phyloP scores from a whole-genome alignment of 495 filamentous ascomycete species.

The Halenospora varia region DNA sequence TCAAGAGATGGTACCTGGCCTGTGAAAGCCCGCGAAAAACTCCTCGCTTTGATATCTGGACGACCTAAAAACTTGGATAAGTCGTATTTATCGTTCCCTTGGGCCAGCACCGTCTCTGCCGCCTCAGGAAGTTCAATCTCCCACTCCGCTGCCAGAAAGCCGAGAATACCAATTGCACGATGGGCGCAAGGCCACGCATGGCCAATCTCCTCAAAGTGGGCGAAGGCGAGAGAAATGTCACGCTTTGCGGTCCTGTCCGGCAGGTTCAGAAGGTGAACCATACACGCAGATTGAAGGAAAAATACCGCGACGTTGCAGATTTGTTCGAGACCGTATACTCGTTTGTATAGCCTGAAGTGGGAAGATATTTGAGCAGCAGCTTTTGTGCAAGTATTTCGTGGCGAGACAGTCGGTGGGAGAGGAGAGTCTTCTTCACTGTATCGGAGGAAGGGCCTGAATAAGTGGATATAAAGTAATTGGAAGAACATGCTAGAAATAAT shows the following conservation, averaged over 20 bases:
- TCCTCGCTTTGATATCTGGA: no score
- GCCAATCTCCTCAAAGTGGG: conserved; percentile 91
- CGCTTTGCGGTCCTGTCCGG: conserved; percentile 83
- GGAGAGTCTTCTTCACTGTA: conserved; percentile 78
- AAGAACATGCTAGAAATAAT: conserved; percentile 88
- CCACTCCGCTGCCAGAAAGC: conserved; percentile 81
- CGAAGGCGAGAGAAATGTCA: conserved; percentile 87
- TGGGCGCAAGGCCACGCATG: conserved; percentile 91
- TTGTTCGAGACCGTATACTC: conserved; percentile 81
- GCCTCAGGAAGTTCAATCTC: conserved; percentile 82
- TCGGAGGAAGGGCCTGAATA: conserved; percentile 94
- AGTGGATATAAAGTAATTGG: conserved; percentile 91
- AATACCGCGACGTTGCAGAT: conserved; percentile 96
- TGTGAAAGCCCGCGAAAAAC: no score
- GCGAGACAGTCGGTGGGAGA: conserved; percentile 82
- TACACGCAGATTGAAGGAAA: conserved; percentile 89
- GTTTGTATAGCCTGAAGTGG: conserved; percentile 86
- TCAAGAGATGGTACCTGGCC: no score
- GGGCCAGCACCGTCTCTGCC: conserved; percentile 65
- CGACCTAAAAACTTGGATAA: no score
- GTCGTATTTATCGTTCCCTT: conserved; percentile 52
- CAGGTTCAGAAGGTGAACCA: conserved; percentile 89
- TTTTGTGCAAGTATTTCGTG: conserved; percentile 83
- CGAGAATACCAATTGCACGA: conserved; percentile 79
- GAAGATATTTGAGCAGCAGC: conserved; percentile 88